Base-by-base conservation (phyloP, 805 yeast species). In the Cyberlindnera nakhonratchasimensis region DNA sequence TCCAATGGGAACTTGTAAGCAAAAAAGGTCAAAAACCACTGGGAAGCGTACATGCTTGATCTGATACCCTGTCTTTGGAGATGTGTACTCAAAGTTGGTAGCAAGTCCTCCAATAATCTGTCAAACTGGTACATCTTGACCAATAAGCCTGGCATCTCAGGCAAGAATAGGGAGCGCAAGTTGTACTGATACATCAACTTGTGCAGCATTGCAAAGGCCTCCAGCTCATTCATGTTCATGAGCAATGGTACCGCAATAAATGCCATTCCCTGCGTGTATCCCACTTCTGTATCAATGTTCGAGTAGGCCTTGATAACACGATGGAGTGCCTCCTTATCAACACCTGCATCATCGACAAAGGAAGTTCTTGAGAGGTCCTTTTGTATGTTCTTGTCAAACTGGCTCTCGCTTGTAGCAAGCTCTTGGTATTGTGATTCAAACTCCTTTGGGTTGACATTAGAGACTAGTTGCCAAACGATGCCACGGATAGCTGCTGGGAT, bases 181-280 rank as follows among this genome's bases (percentile, higher is more conserved):
- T 79, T 79, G 61, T 93, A 93, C 32, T 76, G 80, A 53, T 83
- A 80, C 97, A 93, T 90, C 47, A 93, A 69, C 35, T 79, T 80
- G 13, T 82, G 86, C 34, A 91, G 69, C 53, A 90, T 62, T 46
- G 93, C 80, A 64, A 91, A 91, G 4, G 96, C 80, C 60, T 91
- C 97, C 34, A 82, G 72, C 51, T 90, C 96, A 29, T 68, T 73
- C 80, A 88, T 76, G 53, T 86, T 86, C 68, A 90, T 71, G 34
- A 89, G 67, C 36, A 93, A 64, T 2, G 99, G 97, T 6, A 88
- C 88, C 0, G 86, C 77, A 33, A 93, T 78, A 57, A 93, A 93
- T 2, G 95, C 95, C 96, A 93, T 89, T 7, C 99, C 98, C 64
- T 93, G 99, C 2, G 97, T 93, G 58, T 93, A 93, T 0, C 99